Percentiles rank a stretch among this genome's conserved stretches.
Evolutionary conservation across 768 basidiomycete species (phyloP).

Genomic region (Rhodotorula paludigena): DNA sequence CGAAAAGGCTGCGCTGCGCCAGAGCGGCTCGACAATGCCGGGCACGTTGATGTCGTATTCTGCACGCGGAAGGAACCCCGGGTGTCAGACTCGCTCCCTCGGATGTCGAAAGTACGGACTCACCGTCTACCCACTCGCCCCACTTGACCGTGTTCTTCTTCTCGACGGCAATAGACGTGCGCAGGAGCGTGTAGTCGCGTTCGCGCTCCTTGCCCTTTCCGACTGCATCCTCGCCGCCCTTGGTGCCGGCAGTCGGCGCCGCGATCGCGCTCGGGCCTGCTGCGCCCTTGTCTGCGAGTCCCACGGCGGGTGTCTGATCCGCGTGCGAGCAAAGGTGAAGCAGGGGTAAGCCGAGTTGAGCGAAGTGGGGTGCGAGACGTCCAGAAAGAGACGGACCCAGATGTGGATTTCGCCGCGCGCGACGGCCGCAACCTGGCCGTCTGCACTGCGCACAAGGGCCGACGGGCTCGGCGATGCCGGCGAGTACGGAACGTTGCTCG

Average conservation of each 20-base stretch:
- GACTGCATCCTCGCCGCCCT: background rate
- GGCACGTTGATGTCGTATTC: conserved; percentile 9
- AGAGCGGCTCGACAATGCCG: background rate
- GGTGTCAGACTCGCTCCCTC: background rate
- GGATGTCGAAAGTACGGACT: background rate
- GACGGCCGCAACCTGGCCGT: conserved; percentile 22
- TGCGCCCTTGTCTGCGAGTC: background rate
- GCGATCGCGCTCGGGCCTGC: background rate
- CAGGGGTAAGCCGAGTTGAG: no score
- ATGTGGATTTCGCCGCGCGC: conserved; percentile 22
- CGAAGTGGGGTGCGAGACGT: background rate
- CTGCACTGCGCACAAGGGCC: background rate
- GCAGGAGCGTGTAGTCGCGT: background rate
- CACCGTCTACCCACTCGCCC: conserved; percentile 12
- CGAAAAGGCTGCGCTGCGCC: conserved; percentile 12
- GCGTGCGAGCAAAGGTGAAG: background rate
- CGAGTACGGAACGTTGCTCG: background rate
- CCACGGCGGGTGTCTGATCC: background rate
- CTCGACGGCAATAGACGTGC: conserved; percentile 3
- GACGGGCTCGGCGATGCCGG: background rate
- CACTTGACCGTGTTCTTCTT: conserved; percentile 23
- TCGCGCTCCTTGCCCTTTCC: conserved; percentile 7
- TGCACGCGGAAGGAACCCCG: background rate
- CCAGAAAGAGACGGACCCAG: conserved; percentile 11
- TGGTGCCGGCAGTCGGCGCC: background rate